Evolutionary conservation across 2,329 filamentous ascomycete species (phyloP).

Genomic region (Aureobasidium sp.): DNA sequence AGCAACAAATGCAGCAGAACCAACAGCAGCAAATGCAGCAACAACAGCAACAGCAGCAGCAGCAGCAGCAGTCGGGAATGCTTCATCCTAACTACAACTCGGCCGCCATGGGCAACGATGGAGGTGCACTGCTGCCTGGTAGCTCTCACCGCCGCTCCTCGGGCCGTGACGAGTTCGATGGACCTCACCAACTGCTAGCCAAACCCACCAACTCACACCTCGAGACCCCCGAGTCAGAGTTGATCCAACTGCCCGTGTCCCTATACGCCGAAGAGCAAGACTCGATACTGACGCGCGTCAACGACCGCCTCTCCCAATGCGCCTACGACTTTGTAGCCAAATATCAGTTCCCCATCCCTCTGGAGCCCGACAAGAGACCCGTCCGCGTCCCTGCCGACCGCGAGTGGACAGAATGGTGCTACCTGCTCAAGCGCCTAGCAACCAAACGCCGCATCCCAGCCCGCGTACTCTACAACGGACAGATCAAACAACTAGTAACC

Average conservation of each 20-base stretch:
- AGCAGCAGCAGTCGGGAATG: constrained; percentile 3
- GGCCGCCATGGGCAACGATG: neutral
- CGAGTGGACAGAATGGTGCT: constrained; percentile 90
- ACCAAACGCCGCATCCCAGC: constrained; percentile 81
- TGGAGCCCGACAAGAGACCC: constrained; percentile 73
- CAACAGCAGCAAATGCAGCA: neutral
- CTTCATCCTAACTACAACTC: constrained; percentile 8
- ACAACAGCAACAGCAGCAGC: neutral
- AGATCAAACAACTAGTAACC: constrained; percentile 86
- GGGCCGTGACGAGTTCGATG: constrained; percentile 84
- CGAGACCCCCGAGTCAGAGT: constrained; percentile 68
- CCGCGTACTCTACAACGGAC: constrained; percentile 71
- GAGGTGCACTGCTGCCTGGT: constrained; percentile 6
- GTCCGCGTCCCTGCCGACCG: constrained; percentile 66
- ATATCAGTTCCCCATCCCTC: constrained; percentile 81
- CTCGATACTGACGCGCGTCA: constrained; percentile 68
- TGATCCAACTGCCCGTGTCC: constrained; percentile 75
- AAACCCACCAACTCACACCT: constrained; percentile 62
- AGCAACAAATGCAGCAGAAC: neutral
- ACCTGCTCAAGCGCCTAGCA: constrained; percentile 73
- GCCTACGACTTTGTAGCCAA: constrained; percentile 87
- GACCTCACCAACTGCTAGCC: constrained; percentile 73
- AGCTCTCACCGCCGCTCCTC: constrained; percentile 58
- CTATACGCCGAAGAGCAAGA: constrained; percentile 79
- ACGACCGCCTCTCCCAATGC: constrained; percentile 75